phyloP scores from a whole-genome alignment of 176 grass and related monocot species.

The Dactylis glomerata region DNA sequence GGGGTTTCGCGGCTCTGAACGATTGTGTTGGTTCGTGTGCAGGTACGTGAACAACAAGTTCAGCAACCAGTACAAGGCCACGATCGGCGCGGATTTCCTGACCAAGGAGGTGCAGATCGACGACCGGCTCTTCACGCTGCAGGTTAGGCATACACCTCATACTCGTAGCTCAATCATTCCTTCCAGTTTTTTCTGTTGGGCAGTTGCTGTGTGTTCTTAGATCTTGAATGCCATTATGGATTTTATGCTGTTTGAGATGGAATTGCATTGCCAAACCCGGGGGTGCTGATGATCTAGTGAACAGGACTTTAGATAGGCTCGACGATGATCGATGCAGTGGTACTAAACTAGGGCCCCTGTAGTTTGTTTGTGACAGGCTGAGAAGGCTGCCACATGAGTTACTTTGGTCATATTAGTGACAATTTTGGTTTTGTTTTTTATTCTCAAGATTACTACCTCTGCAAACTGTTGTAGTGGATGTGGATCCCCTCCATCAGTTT shows the following conservation, averaged over 20 bases:
- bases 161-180: neutral
- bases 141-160: conserved; percentile 38
- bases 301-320: neutral
- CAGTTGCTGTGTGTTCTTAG: neutral
- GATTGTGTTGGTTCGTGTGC: neutral
- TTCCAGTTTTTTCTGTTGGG: neutral
- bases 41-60: conserved; percentile 96
- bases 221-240: neutral
- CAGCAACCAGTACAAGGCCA: conserved; percentile 94
- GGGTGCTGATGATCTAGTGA: neutral
- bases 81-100: conserved; percentile 45
- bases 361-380: too few species aligned
- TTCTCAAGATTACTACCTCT: neutral
- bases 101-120: conserved; percentile 96
- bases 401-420: neutral
- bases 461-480: too few species aligned
- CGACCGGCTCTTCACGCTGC: conserved; percentile 83
- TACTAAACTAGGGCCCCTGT: neutral
- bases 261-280: neutral
- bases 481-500: too few species aligned
- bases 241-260: neutral
- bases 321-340: neutral
- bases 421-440: neutral
- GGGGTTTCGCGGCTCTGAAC: neutral
- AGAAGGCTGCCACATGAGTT: too few species aligned